Base-by-base conservation (phyloP, 148 eudicot species). In the Hydrangea macrophylla region DNA sequence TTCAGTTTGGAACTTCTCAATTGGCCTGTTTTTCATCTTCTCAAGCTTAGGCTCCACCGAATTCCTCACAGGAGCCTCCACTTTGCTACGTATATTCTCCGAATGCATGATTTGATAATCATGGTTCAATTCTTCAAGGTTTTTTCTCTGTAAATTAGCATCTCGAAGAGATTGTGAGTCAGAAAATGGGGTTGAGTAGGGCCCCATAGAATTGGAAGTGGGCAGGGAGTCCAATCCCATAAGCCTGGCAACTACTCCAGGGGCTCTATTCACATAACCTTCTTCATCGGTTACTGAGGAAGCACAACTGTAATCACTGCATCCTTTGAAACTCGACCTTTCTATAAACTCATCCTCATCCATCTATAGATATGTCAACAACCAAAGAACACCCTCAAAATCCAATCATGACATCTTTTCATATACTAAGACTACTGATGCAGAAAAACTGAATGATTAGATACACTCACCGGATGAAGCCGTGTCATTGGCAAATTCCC, bases 181-280 rank as follows among this genome's bases (percentile, higher is more conserved):
- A n/a, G 45, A 81, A 65, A 81, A 83, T n/a, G 97, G 88, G 71
- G 79, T 76, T 31, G 90, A 74, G 69, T 79, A 84, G 55, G 84
- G 73, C 42, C 90, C 98, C 22, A 69, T 27, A 33, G 61, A 36
- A 57, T 79, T 86, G 55, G 88, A 81, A 54, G 81, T 79, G 32
- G 98, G 96, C 82, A 93, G 37, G 22, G 94, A 83, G 73, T 93
- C 96, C 64, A 93, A 74, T 59, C 98, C 98, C 98, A 93, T 93
- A 25, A 93, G 94, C 83, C 94, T 84, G 13, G 96, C 98, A 48
- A 93, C 90, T 26, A 93, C 98, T 27, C 94, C 81, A 1, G 96
- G 98, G 26, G 90, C 87, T 80, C 73, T 88, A 18, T 76, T 60
- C 48, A 86, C 87, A 51, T 61, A 80, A 56, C 75, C 73, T 51